Percentiles rank a stretch among this genome's conserved stretches.
phyloP scores from a whole-genome alignment of 768 basidiomycete species.

The Amanita exitialis region DNA sequence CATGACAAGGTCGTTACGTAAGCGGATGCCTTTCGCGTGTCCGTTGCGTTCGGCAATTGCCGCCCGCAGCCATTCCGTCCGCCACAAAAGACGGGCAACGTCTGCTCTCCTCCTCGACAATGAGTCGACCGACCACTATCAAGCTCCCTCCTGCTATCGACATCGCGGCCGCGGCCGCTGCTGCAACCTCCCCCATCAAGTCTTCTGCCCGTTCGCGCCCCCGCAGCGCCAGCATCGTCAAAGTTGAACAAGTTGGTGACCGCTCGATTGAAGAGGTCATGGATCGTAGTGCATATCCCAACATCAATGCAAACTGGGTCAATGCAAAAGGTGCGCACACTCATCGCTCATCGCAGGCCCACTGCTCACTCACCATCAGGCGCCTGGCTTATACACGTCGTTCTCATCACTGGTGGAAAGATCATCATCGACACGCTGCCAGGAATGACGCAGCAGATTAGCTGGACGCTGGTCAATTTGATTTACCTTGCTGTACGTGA shows the following conservation, averaged over 20 bases:
- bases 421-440: conserved; percentile 90
- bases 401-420: conserved; percentile 86
- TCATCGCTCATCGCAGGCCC: not conserved
- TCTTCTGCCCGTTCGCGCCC: conserved; percentile 29
- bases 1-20: conserved; percentile 17
- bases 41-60: not conserved
- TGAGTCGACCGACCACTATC: conserved; percentile 45
- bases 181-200: conserved; percentile 10
- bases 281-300: conserved; percentile 73
- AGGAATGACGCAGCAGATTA: conserved; percentile 86
- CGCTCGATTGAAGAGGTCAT: conserved; percentile 62
- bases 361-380: conserved; percentile 37
- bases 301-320: conserved; percentile 90
- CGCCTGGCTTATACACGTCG: conserved; percentile 95
- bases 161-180: conserved; percentile 17
- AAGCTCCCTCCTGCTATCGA: conserved; percentile 48
- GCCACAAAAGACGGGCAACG: not conserved
- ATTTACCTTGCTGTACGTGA: conserved; percentile 77
- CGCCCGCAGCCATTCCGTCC: conserved; percentile 3
- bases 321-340: conserved; percentile 73
- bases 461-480: conserved; percentile 92
- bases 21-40: not conserved
- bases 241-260: conserved; percentile 75
- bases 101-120: conserved; percentile 11
- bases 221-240: conserved; percentile 71